Conservation (phyloP, 176 grass and related monocot species). For the Musa schizocarpa region DNA sequence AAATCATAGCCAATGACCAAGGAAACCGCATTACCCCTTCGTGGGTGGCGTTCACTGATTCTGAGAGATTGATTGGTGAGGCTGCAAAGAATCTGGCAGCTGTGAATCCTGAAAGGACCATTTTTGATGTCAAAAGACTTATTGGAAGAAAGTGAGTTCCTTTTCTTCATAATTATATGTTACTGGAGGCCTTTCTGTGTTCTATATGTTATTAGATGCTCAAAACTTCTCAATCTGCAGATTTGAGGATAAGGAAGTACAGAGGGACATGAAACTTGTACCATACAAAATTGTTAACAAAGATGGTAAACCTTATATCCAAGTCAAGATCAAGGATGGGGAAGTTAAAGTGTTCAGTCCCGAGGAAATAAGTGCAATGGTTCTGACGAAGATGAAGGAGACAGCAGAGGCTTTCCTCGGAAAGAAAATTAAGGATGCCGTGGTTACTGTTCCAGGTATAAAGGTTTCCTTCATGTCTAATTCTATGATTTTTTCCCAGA, state of each 20-base stretch:
- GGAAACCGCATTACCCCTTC: conserved; percentile 53
- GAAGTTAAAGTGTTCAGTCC: conserved; percentile 57
- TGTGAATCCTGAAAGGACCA: conserved; percentile 35
- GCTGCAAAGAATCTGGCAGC: conserved; percentile 76
- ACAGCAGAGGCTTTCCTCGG: conserved; percentile 61
- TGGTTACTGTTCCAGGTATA: conserved; percentile 58
- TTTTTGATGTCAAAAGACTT: conserved; percentile 61
- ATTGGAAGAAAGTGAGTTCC: conserved; percentile 36
- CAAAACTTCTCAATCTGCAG: conserved; percentile 10
- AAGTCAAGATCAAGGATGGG: conserved; percentile 41
- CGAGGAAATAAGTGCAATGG: conserved; percentile 69
- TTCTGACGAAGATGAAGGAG: conserved; percentile 60
- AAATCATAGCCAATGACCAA: conserved; percentile 50
- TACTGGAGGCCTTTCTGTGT: neutral
- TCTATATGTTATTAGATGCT: neutral
- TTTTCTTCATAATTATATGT: neutral
- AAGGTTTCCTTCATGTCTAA: neutral
- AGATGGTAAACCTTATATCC: conserved; percentile 50
- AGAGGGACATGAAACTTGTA: conserved; percentile 60
- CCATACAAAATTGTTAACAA: conserved; percentile 53
- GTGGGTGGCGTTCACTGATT: conserved; percentile 64
- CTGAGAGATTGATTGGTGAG: conserved; percentile 69
- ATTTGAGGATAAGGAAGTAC: conserved; percentile 48
- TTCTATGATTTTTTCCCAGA: neutral
- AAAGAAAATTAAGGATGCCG: conserved; percentile 52